Evolutionary conservation across 495 filamentous ascomycete species (phyloP).

Genomic region (Ramalina intermedia): DNA sequence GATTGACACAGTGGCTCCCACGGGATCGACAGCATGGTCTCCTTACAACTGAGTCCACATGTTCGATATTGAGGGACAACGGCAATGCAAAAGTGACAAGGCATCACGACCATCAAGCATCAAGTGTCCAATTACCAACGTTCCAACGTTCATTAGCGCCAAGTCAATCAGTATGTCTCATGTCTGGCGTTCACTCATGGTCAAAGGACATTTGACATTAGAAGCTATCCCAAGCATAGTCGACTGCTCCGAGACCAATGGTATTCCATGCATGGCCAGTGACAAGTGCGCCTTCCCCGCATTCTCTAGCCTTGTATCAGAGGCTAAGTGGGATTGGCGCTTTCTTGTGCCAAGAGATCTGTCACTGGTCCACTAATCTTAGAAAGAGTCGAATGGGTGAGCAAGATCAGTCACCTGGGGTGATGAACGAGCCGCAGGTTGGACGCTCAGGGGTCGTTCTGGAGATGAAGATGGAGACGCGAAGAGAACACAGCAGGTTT

Average conservation of each 20-base stretch:
- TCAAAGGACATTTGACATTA: neutral
- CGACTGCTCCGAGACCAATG: slow-evolving; percentile 1
- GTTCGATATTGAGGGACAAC: no score
- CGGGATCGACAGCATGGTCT: no score
- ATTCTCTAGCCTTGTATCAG: neutral
- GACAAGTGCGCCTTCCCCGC: neutral
- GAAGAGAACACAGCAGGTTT: no score
- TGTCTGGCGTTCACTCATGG: neutral
- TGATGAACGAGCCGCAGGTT: neutral
- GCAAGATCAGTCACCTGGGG: neutral
- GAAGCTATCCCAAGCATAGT: neutral
- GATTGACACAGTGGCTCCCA: no score
- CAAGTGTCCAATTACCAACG: neutral
- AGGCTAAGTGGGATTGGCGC: neutral
- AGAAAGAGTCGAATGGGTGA: neutral
- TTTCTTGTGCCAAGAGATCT: slow-evolving; percentile 5
- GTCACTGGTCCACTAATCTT: neutral
- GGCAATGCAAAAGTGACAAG: no score
- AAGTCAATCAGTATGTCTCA: neutral
- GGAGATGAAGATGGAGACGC: no score
- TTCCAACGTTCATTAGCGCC: neutral
- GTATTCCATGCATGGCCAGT: neutral
- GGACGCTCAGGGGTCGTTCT: no score
- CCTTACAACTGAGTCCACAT: no score
- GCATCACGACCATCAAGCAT: neutral